phyloP scores from a whole-genome alignment of 176 grass and related monocot species.

The Avena atlantica region DNA sequence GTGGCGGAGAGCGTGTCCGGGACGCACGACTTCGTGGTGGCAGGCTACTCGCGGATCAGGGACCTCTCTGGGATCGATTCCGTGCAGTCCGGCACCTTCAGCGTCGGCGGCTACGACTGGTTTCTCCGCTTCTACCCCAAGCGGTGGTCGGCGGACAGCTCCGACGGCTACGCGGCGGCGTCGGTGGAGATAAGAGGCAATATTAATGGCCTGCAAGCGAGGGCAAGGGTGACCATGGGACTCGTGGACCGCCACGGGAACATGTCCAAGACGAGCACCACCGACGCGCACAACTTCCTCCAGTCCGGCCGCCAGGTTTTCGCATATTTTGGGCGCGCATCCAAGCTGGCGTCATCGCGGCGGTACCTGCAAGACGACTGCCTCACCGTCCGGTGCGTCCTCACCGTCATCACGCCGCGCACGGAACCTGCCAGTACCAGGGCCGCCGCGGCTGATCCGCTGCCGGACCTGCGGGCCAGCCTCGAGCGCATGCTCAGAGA shows the following conservation, averaged over 20 bases:
- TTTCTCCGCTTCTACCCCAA: background rate
- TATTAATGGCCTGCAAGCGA: background rate
- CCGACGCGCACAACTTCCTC: background rate
- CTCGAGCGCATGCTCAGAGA: background rate
- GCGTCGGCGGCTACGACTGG: background rate
- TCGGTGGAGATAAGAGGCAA: background rate
- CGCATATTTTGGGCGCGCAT: background rate
- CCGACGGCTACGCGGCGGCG: background rate
- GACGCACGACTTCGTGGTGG: background rate
- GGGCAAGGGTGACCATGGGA: background rate
- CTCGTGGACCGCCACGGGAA: background rate
- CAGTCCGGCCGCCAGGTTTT: accelerated
- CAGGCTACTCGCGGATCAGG: background rate
- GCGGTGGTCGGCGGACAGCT: accelerated
- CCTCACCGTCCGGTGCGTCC: slow-evolving; percentile 7
- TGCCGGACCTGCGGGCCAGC: background rate
- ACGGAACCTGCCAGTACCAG: background rate
- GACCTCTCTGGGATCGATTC: background rate
- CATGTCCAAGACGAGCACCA: background rate
- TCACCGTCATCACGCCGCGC: slow-evolving; percentile 1
- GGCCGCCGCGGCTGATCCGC: background rate
- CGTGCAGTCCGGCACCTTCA: background rate
- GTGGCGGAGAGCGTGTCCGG: no score
- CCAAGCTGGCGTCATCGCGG: background rate
- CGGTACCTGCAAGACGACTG: background rate